A percentile compares a stretch with the other conserved stretches of the same genome.
Conservation (phyloP, 345 rosid species). For the Eucalyptus tenuipes region DNA sequence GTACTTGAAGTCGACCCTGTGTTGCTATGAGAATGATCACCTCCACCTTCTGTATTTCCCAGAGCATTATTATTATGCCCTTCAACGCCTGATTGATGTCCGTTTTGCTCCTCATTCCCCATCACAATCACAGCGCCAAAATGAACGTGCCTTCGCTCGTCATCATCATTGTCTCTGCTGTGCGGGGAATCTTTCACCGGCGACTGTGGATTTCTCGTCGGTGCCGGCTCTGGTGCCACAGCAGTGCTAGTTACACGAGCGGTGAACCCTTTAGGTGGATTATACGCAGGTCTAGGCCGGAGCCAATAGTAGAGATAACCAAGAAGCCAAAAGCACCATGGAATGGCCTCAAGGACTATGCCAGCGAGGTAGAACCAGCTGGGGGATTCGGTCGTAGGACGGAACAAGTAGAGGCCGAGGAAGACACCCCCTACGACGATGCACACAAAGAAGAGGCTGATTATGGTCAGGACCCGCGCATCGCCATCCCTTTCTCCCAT, state of each 20-base stretch:
- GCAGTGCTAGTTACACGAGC: not conserved
- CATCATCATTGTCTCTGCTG: not conserved
- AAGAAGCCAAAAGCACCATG: constrained; percentile 66
- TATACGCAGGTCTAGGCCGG: constrained; percentile 4
- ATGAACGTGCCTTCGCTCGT: constrained; percentile 22
- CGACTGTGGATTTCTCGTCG: not conserved
- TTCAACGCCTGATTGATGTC: not conserved
- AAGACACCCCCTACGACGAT: constrained; percentile 42
- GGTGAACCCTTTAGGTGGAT: not conserved
- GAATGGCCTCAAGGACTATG: constrained; percentile 39
- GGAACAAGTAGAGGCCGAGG: constrained; percentile 30
- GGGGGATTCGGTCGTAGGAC: constrained; percentile 6
- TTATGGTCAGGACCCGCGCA: constrained; percentile 23
- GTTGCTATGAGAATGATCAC: not conserved
- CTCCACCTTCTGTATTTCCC: not conserved
- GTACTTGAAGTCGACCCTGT: not conserved
- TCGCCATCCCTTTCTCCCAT: constrained; percentile 38
- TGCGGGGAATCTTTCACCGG: constrained; percentile 1
- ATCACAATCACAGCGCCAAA: constrained; percentile 33
- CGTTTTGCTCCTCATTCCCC: constrained; percentile 7
- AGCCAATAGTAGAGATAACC: constrained; percentile 37
- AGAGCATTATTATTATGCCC: not conserved
- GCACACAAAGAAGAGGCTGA: constrained; percentile 30
- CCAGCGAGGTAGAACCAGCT: constrained; percentile 37
- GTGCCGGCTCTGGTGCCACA: not conserved